A percentile compares a stretch with the other conserved stretches of the same genome.
Conservation (phyloP, 75 land plant species). For the Isoetes taiwanensis region DNA sequence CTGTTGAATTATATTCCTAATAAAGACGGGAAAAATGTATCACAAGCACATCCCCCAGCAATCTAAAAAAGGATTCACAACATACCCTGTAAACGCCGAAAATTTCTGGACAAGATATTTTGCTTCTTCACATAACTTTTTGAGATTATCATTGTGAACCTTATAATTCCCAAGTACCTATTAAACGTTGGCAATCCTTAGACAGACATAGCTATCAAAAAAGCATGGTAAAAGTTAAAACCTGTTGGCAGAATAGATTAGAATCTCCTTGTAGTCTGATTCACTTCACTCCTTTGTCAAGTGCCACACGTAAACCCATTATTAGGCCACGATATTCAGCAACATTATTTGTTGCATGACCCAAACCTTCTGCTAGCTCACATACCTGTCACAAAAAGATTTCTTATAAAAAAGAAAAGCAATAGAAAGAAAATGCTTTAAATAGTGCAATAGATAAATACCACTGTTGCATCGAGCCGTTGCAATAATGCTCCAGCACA, state of each 20-base stretch:
- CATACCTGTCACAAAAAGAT: slow-evolving; percentile 27
- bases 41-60: not conserved
- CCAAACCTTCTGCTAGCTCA: slow-evolving; percentile 58
- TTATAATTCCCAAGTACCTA: slow-evolving; percentile 15
- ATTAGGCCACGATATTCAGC: slow-evolving; percentile 74
- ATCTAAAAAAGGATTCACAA: not conserved
- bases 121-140: slow-evolving; percentile 11
- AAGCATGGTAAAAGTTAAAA: slow-evolving; percentile 14
- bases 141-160: slow-evolving; percentile 11
- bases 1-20: slow-evolving; percentile 58
- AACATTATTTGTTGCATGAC: slow-evolving; percentile 61
- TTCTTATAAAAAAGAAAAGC: too few species aligned
- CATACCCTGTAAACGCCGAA: slow-evolving; percentile 15
- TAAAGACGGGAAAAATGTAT: not conserved
- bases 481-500: too few species aligned
- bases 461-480: too few species aligned
- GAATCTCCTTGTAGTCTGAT: slow-evolving; percentile 70
- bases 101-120: slow-evolving; percentile 8
- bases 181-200: not conserved
- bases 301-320: slow-evolving; percentile 55
- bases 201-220: not conserved
- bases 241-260: slow-evolving; percentile 71
- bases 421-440: too few species aligned
- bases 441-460: too few species aligned
- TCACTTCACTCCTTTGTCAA: slow-evolving; percentile 35